Evolutionary conservation across 202 grass and related monocot species (phyloP).

Genomic region (Bolboschoenoplectus hybrid): DNA sequence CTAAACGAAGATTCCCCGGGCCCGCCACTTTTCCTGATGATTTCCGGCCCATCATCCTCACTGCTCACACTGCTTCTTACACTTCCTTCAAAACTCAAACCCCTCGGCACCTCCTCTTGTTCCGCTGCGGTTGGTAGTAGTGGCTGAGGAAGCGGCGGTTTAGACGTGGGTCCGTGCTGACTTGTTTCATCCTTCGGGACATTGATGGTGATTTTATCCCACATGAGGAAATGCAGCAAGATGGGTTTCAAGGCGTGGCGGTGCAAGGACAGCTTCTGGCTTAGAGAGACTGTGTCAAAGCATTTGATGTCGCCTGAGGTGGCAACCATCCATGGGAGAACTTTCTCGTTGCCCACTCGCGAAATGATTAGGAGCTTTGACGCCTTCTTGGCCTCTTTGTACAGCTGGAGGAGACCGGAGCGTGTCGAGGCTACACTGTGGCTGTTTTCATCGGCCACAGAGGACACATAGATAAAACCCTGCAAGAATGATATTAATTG

Average conservation of each 20-base stretch:
- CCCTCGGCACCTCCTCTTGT: constrained; percentile 35
- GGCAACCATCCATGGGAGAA: constrained; percentile 77
- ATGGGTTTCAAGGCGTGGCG: constrained; percentile 80
- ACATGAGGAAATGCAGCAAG: constrained; percentile 79
- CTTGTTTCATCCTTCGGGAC: constrained; percentile 13
- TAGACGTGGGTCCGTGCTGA: constrained; percentile 7
- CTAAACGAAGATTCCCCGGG: constrained; percentile 57
- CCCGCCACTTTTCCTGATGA: constrained; percentile 19
- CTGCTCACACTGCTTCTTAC: constrained; percentile 27
- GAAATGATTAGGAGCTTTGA: constrained; percentile 74
- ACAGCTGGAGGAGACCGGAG: constrained; percentile 70
- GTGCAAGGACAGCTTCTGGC: constrained; percentile 93
- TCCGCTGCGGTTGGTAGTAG: neutral
- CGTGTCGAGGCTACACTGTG: constrained; percentile 56
- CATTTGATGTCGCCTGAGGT: constrained; percentile 72
- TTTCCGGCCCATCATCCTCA: constrained; percentile 29
- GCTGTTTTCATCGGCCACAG: constrained; percentile 75
- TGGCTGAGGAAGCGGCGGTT: constrained; percentile 16
- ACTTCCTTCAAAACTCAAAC: constrained; percentile 35
- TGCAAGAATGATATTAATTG: constrained; percentile 5
- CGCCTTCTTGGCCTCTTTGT: constrained; percentile 52
- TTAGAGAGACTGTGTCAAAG: constrained; percentile 91
- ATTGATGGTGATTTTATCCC: constrained; percentile 49
- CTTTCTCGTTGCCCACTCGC: constrained; percentile 73
- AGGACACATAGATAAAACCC: constrained; percentile 89